A percentile compares a stretch with the other conserved stretches of the same genome.
Evolutionary conservation across 768 basidiomycete species (phyloP).

Genomic region (Termitomyces sp.): DNA sequence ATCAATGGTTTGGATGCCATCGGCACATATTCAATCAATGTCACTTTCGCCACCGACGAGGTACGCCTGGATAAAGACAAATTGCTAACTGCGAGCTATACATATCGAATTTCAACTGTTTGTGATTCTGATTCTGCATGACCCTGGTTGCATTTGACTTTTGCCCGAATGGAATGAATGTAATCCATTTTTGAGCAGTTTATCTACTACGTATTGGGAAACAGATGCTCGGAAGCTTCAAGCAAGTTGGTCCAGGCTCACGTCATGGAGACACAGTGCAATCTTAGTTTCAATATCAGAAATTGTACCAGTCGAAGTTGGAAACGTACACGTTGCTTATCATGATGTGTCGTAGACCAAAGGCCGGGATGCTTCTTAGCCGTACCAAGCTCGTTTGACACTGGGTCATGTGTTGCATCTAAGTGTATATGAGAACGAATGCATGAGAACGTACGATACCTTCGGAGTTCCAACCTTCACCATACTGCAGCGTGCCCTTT

Average conservation of each 20-base stretch:
- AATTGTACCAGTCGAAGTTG: no score
- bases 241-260: neutral
- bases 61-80: slow-evolving; percentile 45
- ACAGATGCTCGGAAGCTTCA: neutral
- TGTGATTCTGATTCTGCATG: slow-evolving; percentile 4
- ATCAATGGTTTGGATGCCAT: slow-evolving; percentile 30
- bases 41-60: slow-evolving; percentile 54
- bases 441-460: neutral
- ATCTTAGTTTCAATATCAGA: no score
- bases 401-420: neutral
- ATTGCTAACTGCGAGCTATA: slow-evolving; percentile 14
- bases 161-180: neutral
- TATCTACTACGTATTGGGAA: neutral
- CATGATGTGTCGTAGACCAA: neutral
- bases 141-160: neutral
- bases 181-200: neutral
- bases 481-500: neutral
- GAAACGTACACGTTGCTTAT: no score
- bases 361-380: neutral
- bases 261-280: no score
- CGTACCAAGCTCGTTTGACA: neutral
- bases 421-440: neutral
- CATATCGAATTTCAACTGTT: slow-evolving; percentile 7
- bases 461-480: neutral
- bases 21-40: slow-evolving; percentile 44